These are phyloP conservation scores for Daldinia eschscholtzii DNA, from an alignment of 2,329 filamentous ascomycete genomes.

Conservation along the genomic window DNA sequence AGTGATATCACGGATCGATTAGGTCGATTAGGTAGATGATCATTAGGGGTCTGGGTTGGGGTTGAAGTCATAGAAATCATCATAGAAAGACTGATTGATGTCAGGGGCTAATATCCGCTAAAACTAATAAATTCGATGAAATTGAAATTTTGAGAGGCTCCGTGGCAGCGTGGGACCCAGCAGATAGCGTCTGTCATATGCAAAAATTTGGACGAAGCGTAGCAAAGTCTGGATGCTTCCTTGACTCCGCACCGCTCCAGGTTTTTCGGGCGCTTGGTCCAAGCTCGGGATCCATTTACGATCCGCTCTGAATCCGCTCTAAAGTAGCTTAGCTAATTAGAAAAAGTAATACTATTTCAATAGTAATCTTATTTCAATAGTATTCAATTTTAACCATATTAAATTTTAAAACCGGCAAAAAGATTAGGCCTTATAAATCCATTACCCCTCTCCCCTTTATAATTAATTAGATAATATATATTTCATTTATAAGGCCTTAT, in stretches of 20 bases:
- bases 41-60: conserved; percentile 11
- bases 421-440: no score
- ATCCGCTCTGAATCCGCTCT: conserved; percentile 20
- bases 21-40: conserved; percentile 14
- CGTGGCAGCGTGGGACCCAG: conserved; percentile 29
- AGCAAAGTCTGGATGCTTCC: conserved; percentile 26
- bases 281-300: conserved; percentile 34
- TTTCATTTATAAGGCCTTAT: no score
- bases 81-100: conserved; percentile 15
- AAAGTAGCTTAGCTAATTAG: no score
- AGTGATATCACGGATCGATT: conserved; percentile 27
- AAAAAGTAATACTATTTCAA: no score
- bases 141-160: conserved; percentile 2
- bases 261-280: conserved; percentile 35
- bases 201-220: conserved; percentile 24
- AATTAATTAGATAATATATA: no score
- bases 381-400: no score
- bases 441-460: no score
- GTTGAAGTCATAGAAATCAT: conserved; percentile 35
- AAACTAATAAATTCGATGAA: not conserved
- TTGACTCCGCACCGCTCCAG: conserved; percentile 39
- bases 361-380: no score
- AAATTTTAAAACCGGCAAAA: no score
- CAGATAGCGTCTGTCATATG: conserved; percentile 41
- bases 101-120: conserved; percentile 19